Conservation (phyloP, 73 alveolate genomes). For the Vitrella brassicaformis region DNA sequence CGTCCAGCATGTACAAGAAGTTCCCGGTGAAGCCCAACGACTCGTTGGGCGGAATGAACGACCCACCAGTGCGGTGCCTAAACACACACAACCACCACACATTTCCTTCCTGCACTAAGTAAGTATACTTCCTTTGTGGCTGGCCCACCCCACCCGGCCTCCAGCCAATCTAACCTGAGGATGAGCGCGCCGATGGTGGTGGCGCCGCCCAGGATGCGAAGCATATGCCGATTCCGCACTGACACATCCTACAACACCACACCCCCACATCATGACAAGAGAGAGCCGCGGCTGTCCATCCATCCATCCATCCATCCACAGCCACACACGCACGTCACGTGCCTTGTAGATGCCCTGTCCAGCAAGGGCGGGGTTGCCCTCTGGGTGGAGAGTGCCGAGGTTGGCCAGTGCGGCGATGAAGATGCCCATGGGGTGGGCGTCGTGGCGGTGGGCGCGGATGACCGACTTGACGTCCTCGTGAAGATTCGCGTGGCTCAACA, state of each 20-base stretch:
- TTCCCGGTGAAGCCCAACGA: conserved; percentile 65
- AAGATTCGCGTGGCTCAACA: conserved; percentile 2
- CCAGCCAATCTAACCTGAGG: conserved; percentile 7
- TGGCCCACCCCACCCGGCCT: conserved; percentile 12
- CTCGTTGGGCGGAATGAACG: conserved; percentile 52
- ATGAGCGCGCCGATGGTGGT: conserved; percentile 51
- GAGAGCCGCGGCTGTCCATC: too few relatives aligned
- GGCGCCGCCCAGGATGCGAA: conserved; percentile 53
- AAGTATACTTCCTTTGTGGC: conserved; percentile 63
- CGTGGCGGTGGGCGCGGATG: conserved; percentile 67
- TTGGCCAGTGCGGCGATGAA: conserved; percentile 67
- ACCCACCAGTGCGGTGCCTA: conserved; percentile 72
- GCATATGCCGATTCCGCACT: conserved; percentile 19
- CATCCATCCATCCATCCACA: not conserved
- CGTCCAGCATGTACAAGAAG: conserved; percentile 75
- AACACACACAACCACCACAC: conserved; percentile 66
- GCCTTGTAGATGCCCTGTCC: conserved; percentile 61
- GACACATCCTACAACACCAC: not conserved
- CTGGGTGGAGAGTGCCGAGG: conserved; percentile 76
- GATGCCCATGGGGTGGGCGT: conserved; percentile 91
- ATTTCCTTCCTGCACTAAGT: conserved; percentile 63
- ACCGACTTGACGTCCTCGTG: too few relatives aligned
- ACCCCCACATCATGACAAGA: not conserved
- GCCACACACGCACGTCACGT: too few relatives aligned
- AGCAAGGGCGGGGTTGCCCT: conserved; percentile 75